Evolutionary conservation across 768 basidiomycete species (phyloP), one percentile per base, ranked within the genome.

Genomic region (Psilocybe cyanescens): DNA sequence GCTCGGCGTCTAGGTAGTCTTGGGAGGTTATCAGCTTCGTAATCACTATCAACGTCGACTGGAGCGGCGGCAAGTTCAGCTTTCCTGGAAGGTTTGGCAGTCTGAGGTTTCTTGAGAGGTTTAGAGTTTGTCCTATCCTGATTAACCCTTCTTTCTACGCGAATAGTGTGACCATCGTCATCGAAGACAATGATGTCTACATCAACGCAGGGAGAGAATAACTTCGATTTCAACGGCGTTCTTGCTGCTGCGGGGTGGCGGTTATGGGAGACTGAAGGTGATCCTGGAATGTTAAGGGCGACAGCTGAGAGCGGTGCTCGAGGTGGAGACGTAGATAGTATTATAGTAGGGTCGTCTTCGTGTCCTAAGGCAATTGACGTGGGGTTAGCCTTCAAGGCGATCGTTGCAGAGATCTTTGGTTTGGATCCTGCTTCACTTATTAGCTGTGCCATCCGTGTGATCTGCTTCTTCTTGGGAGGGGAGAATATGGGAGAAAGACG

Each of bases 151-250:
- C 81, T 76, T 71, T 92, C 91, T 68, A 85, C 81, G 58, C 80
- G 83, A 47, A 92, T 61, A 35, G 77, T 83, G 53, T 72, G 78
- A 11, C 91, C 91, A 31, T 76, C 69, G 31, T 82, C 80, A 70
- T 93, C 90, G 24, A 92, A 58, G 37, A 90, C 76, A 39, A 87
- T 75, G 54, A 93, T 92, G 49, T 92, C 88, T 53, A 91, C 76
- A 44, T 86, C 79, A 11, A 91, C 80, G 17, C 83, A 71, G 1
- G 85, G 83, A 1, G 81, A 76, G 44, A 76, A 75, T 6, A 80
- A 75, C 61, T 74, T 74, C 45, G 70, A 72, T 76, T 68, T 80
- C 8, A 69, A 64, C n/a, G 74, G 71, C 1, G 67, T 72, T 58
- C 72, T 76, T 3, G 68, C 60, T 47, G 65, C 61, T 39, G 70